Base-by-base conservation (phyloP, 2,329 filamentous ascomycete genomes). In the Apiospora aurea region DNA sequence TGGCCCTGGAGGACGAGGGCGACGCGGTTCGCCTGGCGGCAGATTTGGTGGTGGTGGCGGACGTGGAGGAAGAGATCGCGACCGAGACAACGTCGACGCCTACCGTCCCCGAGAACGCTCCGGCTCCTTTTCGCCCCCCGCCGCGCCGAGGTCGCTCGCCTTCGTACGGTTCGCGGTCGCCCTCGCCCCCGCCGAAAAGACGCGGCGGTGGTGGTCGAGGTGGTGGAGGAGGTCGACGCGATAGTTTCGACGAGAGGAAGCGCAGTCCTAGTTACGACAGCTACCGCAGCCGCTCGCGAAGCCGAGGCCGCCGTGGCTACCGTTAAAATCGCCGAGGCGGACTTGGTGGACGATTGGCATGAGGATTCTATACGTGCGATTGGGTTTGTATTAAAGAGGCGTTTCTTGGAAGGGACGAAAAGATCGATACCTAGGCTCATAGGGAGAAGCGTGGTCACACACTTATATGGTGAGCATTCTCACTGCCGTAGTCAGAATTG, bases 81-180 rank as follows among this genome's bases (percentile, higher is more conserved):
- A 84, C 77, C 83, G 71, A 80, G 85, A 73, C 83, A 85, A 68
- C 71, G 77, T 76, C 67, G 88, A 92, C 75, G 87, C 86, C 41
- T 93, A 92, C 79, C 87, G 91, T 7, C 91, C 91, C n/a, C 85
- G 86, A 13, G 38, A 89, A 11, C 82, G 87, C 71, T 86, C 85
- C 47, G 80, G 85, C 38, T 84, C 80, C 11, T 80, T 84, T 24
- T 84, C 83, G 24, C 82, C 80, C 7, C 7, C 77, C 77, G 49
- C 76, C 78, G 13, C 76, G 86, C 74, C 83, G 86, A 64, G 86
- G 83, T 71, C 82, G 85, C 6, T 87, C 85, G 5, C 79, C 80
- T 8, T 86, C 85, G 8, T 84, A 83, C 73, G 84, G 83, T 64
- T 86, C 86, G n/a, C 80, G 85, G 72, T 88, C 87, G 29, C 80